These are phyloP conservation scores for Entomophthora muscae DNA, from an alignment of 371 early-diverging fungal genomes.

Conservation along the genomic window DNA sequence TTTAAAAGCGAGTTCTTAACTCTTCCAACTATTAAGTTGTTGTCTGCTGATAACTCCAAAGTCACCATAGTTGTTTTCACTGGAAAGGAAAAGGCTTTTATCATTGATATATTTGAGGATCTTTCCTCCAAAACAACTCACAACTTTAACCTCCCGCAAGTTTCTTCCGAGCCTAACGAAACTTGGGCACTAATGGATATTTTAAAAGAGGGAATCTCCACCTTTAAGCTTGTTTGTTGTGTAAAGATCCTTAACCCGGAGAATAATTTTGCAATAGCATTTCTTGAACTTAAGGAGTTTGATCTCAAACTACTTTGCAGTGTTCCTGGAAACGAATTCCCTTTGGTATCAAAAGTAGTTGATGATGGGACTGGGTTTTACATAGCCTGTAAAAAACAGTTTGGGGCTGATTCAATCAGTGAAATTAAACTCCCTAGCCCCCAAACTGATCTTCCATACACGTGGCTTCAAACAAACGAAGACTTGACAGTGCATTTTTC, in stretches of 20 bases:
- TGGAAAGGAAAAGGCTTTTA: background rate
- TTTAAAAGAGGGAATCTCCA: background rate
- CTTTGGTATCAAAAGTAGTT: background rate
- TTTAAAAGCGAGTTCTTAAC: background rate
- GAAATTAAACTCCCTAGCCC: background rate
- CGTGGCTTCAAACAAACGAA: constrained; percentile 5
- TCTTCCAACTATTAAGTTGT: background rate
- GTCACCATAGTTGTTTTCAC: background rate
- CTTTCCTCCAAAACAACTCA: background rate
- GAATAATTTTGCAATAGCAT: background rate
- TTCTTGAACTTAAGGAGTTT: background rate
- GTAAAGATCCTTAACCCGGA: background rate
- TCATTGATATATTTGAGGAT: background rate
- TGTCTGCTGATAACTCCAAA: background rate
- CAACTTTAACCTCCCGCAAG: background rate
- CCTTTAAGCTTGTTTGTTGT: background rate
- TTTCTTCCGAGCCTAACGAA: background rate
- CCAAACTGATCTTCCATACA: background rate
- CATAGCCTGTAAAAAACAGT: background rate
- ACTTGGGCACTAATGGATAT: background rate
- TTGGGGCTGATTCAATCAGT: too few species aligned
- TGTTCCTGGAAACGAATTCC: background rate
- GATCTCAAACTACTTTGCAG: background rate
- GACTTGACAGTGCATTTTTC: constrained; percentile 1
- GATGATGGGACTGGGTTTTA: background rate